Base-by-base conservation (phyloP, 106 monocot genomes). In the Apostasia ramifera region DNA sequence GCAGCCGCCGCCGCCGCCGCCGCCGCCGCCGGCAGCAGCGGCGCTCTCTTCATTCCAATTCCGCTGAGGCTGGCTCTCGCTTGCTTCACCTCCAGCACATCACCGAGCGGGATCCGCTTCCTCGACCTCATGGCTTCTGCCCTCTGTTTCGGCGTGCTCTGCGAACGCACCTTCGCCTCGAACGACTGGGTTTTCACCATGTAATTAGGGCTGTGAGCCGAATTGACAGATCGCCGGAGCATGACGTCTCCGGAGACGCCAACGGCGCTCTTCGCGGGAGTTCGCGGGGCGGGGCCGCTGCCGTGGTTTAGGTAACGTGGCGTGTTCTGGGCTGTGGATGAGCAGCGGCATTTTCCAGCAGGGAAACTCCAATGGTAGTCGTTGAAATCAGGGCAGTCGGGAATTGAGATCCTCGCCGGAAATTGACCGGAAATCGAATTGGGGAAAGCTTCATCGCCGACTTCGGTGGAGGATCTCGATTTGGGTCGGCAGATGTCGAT, bases 61-160 rank as follows among this genome's bases (percentile, higher is more conserved):
- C 83, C 81, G 50, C 93, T 86, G 49, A 89, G 62, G 63, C 93
- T 86, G 2, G 83, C 77, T 49, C 86, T 81, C 2, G 88, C 79
- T 26, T 26, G 26, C 26, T 26, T 26, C 73, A 80, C 89, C 9
- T 80, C 40, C 74, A 80, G 70, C 12, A 81, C 73, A 55, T 86
- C 83, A 26, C 71, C 79, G 61, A 86, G 57, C 47, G 83, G 79
- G 41, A 86, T 59, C 59, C 88, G 45, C 75, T 81, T 87, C 58
- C 78, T 40, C 37, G 59, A 26, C 8, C 40, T 54, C 0, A 11
- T 58, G 2, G 81, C 76, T 67, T 91, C 91, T 8, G 94, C 85
- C 74, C 94, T 57, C 76, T 91, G 94, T 76, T 78, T 95, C 55
- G 94, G 94, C 40, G 94, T 83, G 74, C 94, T 95, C 38, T 91